Conservation (phyloP, 805 yeast species). For the Candida taoyuanica region DNA sequence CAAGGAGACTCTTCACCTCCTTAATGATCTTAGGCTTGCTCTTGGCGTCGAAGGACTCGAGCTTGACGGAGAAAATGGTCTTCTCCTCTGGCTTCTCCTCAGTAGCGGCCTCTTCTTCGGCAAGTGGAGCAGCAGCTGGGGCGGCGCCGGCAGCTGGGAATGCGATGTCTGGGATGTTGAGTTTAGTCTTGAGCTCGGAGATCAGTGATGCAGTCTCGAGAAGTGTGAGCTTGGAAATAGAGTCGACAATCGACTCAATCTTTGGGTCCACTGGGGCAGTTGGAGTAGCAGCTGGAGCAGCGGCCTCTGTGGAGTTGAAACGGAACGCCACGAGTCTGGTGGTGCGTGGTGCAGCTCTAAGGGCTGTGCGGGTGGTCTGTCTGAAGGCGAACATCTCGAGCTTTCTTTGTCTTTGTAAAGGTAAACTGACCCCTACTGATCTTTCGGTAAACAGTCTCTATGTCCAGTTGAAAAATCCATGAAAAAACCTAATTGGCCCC, state of each 20-base stretch:
- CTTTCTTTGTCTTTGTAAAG: neutral
- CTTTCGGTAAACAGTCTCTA: neutral
- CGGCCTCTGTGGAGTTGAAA: constrained; percentile 38
- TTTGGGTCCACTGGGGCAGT: constrained; percentile 76
- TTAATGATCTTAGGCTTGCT: constrained; percentile 96
- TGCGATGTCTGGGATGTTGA: constrained; percentile 91
- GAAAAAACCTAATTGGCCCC: constrained; percentile 5
- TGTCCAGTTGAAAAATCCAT: constrained; percentile 9
- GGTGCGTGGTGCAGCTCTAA: constrained; percentile 20
- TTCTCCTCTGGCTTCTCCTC: constrained; percentile 84
- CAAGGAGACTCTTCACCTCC: constrained; percentile 89
- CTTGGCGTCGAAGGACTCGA: constrained; percentile 91
- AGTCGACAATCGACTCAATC: constrained; percentile 81
- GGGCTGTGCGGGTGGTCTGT: constrained; percentile 18
- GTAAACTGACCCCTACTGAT: neutral
- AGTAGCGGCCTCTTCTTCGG: constrained; percentile 66
- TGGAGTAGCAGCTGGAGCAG: no score
- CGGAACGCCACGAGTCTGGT: constrained; percentile 23
- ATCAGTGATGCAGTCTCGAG: constrained; percentile 90
- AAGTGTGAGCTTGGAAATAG: constrained; percentile 84
- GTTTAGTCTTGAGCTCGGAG: constrained; percentile 68
- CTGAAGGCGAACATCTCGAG: constrained; percentile 18
- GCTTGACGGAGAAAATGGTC: constrained; percentile 86
- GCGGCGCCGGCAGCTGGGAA: constrained; percentile 69
- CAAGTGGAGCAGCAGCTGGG: constrained; percentile 59